Evolutionary conservation across 202 grass and related monocot genomes (phyloP).

Genomic region (Setaria italica): DNA sequence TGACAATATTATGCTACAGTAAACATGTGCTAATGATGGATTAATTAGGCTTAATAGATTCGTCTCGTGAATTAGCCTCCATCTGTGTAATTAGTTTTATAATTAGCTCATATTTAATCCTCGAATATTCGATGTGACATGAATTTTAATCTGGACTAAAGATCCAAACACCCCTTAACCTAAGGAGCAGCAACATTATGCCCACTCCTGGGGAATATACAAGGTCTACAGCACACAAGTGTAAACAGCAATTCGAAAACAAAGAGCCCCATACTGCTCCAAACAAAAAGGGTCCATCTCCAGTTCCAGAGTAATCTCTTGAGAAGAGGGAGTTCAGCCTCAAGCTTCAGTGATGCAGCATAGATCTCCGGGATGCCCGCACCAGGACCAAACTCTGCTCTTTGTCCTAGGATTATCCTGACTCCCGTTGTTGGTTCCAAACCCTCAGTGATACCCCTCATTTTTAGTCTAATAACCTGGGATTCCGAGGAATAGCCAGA

Average conservation of each 20-base stretch:
- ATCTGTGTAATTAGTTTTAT: too few relatives aligned
- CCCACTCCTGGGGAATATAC: constrained; percentile 68
- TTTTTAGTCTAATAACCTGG: constrained; percentile 72
- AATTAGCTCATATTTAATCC: too few relatives aligned
- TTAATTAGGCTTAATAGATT: too few relatives aligned
- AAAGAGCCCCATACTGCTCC: constrained; percentile 86
- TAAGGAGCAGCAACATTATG: constrained; percentile 37
- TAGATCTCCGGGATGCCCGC: constrained; percentile 95
- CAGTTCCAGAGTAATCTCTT: constrained; percentile 89
- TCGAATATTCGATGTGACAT: too few relatives aligned
- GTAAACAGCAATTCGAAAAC: constrained; percentile 64
- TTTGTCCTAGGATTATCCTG: constrained; percentile 80
- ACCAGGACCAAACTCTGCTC: constrained; percentile 71
- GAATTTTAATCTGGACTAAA: too few relatives aligned
- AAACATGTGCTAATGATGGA: too few relatives aligned
- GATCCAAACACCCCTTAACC: not conserved
- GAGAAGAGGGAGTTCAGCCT: constrained; percentile 80
- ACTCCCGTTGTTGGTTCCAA: constrained; percentile 65
- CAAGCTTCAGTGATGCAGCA: constrained; percentile 65
- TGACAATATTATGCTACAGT: too few relatives aligned
- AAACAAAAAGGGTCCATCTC: constrained; percentile 94
- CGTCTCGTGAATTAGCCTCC: too few relatives aligned
- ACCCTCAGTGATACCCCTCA: constrained; percentile 69
- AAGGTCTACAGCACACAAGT: constrained; percentile 77
- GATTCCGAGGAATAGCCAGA: constrained; percentile 86